Conservation (phyloP, 805 yeast genomes). For the Tetrapisispora fleetii region DNA sequence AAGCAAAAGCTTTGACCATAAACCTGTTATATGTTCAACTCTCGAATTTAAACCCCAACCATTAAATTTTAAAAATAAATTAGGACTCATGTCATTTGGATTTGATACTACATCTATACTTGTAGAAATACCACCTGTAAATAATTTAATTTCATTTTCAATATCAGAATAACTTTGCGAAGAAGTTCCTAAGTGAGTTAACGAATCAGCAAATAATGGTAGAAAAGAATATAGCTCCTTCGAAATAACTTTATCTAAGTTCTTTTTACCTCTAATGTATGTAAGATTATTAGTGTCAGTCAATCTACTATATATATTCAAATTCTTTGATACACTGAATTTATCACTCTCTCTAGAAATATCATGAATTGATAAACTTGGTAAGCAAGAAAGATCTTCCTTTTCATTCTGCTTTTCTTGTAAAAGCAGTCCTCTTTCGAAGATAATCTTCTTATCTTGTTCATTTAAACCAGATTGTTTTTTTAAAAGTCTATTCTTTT, state of each 20-base stretch:
- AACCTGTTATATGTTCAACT: slow-evolving; percentile 45
- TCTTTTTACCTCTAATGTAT: slow-evolving; percentile 60
- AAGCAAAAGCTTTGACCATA: slow-evolving; percentile 59
- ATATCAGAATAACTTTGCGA: slow-evolving; percentile 62
- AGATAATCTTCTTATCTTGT: slow-evolving; percentile 48
- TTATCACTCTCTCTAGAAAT: slow-evolving; percentile 49
- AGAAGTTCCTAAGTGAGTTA: slow-evolving; percentile 81
- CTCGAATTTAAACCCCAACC: slow-evolving; percentile 68
- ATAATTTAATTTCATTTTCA: slow-evolving; percentile 72
- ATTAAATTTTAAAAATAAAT: slow-evolving; percentile 44
- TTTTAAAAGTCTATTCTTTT: slow-evolving; percentile 38
- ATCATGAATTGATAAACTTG: slow-evolving; percentile 65
- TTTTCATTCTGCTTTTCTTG: slow-evolving; percentile 52
- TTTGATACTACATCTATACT: slow-evolving; percentile 46
- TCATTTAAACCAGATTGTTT: slow-evolving; percentile 39
- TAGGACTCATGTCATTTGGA: slow-evolving; percentile 42
- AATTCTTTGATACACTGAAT: slow-evolving; percentile 29
- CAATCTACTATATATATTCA: slow-evolving; percentile 36
- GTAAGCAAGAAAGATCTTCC: slow-evolving; percentile 72
- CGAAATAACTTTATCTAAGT: slow-evolving; percentile 47
- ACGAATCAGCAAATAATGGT: slow-evolving; percentile 67
- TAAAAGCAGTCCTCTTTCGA: slow-evolving; percentile 48
- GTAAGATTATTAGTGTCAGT: slow-evolving; percentile 74
- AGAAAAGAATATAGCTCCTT: slow-evolving; percentile 53
- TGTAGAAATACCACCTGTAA: slow-evolving; percentile 80